phyloP scores from a whole-genome alignment of 352 stramenopile genomes.

The Peronosclerospora sorghi region DNA sequence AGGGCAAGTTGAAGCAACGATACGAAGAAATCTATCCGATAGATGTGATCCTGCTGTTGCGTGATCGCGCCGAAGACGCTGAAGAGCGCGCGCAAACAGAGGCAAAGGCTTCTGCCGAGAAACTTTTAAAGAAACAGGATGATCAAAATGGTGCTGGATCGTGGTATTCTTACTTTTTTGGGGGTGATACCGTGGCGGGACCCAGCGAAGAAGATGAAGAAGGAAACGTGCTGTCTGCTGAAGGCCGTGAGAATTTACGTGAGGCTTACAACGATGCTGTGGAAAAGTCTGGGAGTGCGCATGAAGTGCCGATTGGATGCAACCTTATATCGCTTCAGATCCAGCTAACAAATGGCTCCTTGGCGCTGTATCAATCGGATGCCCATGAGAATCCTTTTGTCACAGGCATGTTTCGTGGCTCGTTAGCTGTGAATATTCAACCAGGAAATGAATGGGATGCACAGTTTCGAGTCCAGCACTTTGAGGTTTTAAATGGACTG shows the following conservation, averaged over 20 bases:
- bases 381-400: conserved; percentile 34
- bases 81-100: conserved; percentile 28
- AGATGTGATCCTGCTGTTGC: conserved; percentile 52
- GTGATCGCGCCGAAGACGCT: conserved; percentile 48
- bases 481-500: conserved; percentile 52
- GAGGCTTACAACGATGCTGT: conserved; percentile 66
- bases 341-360: conserved; percentile 38
- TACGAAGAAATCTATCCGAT: conserved; percentile 60
- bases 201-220: conserved; percentile 20
- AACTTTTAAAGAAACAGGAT: conserved; percentile 9
- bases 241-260: conserved; percentile 57
- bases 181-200: conserved; percentile 12
- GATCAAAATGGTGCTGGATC: conserved; percentile 23
- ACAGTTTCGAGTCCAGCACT: conserved; percentile 46
- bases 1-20: conserved; percentile 28
- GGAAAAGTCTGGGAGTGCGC: conserved; percentile 29
- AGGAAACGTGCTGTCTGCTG: conserved; percentile 35
- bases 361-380: conserved; percentile 43
- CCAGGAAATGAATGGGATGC: conserved; percentile 60
- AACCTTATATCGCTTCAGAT: conserved; percentile 60
- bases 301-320: conserved; percentile 46
- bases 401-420: conserved; percentile 34
- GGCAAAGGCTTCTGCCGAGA: conserved; percentile 17
- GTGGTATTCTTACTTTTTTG: conserved; percentile 82
- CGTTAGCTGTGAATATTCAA: conserved; percentile 44